Evolutionary conservation across 2,329 filamentous ascomycete genomes (phyloP).

Genomic region (Neofusicoccum ribis): DNA sequence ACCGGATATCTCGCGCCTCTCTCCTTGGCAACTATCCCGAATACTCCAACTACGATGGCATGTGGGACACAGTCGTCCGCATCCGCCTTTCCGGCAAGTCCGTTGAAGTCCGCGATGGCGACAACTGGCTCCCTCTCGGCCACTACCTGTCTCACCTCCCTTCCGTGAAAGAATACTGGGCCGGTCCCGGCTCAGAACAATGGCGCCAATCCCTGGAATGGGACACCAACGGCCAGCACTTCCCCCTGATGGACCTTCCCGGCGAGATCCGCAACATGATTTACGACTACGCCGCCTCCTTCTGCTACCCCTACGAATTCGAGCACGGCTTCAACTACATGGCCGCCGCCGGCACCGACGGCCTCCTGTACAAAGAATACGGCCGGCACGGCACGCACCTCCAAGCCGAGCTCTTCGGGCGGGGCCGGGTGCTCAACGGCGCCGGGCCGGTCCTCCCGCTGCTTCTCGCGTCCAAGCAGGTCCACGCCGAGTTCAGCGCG

Average conservation of each 20-base stretch:
- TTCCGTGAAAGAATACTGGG: not conserved
- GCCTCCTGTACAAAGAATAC: slow-evolving; percentile 11
- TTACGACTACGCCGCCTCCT: slow-evolving; percentile 12
- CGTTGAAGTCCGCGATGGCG: slow-evolving; percentile 10
- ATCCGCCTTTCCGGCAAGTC: not conserved
- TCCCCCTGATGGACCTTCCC: slow-evolving; percentile 10
- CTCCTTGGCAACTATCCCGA: slow-evolving; percentile 8
- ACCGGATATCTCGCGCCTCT: slow-evolving; percentile 12
- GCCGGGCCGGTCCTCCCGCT: slow-evolving; percentile 2
- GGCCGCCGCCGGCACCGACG: slow-evolving; percentile 10
- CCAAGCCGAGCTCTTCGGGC: slow-evolving; percentile 11
- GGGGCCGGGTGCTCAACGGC: slow-evolving; percentile 16
- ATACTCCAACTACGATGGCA: slow-evolving; percentile 15
- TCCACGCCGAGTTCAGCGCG: slow-evolving; percentile 2
- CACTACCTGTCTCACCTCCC: slow-evolving; percentile 6
- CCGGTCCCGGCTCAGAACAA: not conserved
- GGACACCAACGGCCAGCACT: slow-evolving; percentile 9
- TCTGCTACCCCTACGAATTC: slow-evolving; percentile 18
- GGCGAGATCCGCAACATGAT: slow-evolving; percentile 20
- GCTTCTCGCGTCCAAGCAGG: not conserved
- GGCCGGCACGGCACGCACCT: not conserved
- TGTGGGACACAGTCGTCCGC: slow-evolving; percentile 16
- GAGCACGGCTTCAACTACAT: slow-evolving; percentile 17
- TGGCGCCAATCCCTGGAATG: slow-evolving; percentile 7
- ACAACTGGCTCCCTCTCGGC: not conserved